Conservation (phyloP, 345 rosid genomes). For the Murraya koenigii region DNA sequence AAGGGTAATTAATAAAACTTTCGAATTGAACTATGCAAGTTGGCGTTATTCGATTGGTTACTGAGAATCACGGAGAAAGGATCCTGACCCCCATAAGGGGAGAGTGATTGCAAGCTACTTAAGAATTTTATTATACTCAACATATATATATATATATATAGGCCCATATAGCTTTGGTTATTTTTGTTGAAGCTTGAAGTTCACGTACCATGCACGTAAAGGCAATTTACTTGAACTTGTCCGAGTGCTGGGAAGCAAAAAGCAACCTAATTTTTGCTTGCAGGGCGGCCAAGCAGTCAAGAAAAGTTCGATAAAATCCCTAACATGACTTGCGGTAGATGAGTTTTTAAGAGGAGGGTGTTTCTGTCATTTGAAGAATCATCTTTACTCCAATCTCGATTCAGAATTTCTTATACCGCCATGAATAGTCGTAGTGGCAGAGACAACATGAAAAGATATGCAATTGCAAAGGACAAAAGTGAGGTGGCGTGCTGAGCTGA, state of each 20-base stretch:
- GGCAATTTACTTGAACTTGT: constrained; percentile 28
- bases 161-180: not conserved
- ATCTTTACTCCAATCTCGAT: not conserved
- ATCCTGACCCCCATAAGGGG: not conserved
- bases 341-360: constrained; percentile 25
- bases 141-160: too few relatives aligned
- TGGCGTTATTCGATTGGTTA: not conserved
- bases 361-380: constrained; percentile 29
- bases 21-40: not conserved
- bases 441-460: not conserved
- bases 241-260: constrained; percentile 36
- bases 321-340: not conserved
- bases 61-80: not conserved
- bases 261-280: constrained; percentile 42
- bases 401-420: not conserved
- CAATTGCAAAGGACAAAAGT: constrained; percentile 8
- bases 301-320: constrained; percentile 21
- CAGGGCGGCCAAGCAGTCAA: constrained; percentile 33
- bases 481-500: constrained; percentile 33
- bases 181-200: constrained; percentile 19
- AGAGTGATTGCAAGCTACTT: constrained; percentile 12
- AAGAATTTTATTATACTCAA: too few relatives aligned
- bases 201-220: constrained; percentile 57
- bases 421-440: constrained; percentile 19
- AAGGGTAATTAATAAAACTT: constrained; percentile 10